These are phyloP conservation scores for Nevesoporus exiguus DNA, from an alignment of 768 basidiomycete species.

Conservation along the genomic window DNA sequence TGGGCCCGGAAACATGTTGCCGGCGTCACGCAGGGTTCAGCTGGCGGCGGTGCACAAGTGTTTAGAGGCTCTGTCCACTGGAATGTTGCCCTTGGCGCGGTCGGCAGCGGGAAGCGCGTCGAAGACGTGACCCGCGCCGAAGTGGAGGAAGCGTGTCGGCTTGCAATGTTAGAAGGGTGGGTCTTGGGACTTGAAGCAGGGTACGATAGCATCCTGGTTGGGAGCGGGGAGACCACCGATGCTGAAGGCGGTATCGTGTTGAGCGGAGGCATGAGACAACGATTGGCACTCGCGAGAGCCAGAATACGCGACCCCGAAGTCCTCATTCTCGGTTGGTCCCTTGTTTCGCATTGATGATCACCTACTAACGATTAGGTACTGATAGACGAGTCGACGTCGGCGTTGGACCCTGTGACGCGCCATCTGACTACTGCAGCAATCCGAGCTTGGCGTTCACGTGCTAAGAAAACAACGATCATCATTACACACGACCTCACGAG, in stretches of 20 bases:
- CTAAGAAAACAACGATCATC: slow-evolving; percentile 52
- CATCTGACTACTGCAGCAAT: slow-evolving; percentile 77
- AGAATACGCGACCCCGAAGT: slow-evolving; percentile 82
- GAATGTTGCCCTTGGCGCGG: slow-evolving; percentile 79
- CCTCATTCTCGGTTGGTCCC: slow-evolving; percentile 78
- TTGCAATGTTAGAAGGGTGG: slow-evolving; percentile 86
- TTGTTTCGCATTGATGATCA: neutral
- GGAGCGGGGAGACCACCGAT: slow-evolving; percentile 40
- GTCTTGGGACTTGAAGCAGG: slow-evolving; percentile 79
- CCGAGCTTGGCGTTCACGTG: slow-evolving; percentile 54
- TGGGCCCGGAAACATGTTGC: slow-evolving; percentile 73
- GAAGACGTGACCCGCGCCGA: slow-evolving; percentile 59
- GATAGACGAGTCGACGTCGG: slow-evolving; percentile 76
- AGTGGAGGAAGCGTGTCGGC: slow-evolving; percentile 79
- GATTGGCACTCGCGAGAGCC: slow-evolving; percentile 86
- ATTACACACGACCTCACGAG: slow-evolving; percentile 96
- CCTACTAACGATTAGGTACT: neutral
- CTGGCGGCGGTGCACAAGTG: slow-evolving; percentile 42
- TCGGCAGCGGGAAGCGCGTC: slow-evolving; percentile 42
- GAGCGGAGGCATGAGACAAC: slow-evolving; percentile 91
- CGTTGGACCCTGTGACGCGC: slow-evolving; percentile 83
- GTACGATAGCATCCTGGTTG: slow-evolving; percentile 71
- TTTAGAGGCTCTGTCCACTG: slow-evolving; percentile 80
- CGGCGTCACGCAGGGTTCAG: slow-evolving; percentile 74
- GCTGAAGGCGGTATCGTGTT: slow-evolving; percentile 60